Conservation (phyloP, 805 yeast genomes). For the Kockiozyma suomiensis region DNA sequence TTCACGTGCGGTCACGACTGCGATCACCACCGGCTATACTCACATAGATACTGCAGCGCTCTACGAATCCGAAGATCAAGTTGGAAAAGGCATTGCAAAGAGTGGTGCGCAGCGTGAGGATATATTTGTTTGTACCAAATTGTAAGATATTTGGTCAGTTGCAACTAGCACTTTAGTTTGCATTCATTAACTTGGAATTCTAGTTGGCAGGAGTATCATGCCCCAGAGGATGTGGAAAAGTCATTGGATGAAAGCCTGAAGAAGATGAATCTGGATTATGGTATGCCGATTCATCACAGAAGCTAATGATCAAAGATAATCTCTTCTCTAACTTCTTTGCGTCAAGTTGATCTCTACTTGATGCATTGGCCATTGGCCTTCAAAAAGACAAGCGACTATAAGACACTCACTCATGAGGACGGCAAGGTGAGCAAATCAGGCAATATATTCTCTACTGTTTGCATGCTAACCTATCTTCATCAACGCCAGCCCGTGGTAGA, state of each 20-base stretch:
- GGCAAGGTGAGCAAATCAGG: too few species aligned
- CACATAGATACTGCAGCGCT: constrained; percentile 77
- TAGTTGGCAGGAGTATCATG: constrained; percentile 45
- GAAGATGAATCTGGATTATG: constrained; percentile 68
- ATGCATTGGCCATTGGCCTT: constrained; percentile 80
- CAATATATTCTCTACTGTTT: too few species aligned
- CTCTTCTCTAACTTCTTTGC: too few species aligned
- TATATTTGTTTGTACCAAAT: constrained; percentile 49
- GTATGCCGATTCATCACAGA: too few species aligned
- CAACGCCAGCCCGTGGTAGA: constrained; percentile 48
- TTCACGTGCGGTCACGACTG: constrained; percentile 54
- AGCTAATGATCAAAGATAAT: too few species aligned
- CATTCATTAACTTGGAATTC: too few species aligned
- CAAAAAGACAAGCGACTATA: constrained; percentile 41
- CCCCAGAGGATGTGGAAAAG: constrained; percentile 42
- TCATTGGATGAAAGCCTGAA: constrained; percentile 63
- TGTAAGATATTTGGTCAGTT: too few species aligned
- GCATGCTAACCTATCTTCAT: too few species aligned
- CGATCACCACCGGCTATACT: constrained; percentile 64
- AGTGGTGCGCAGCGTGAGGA: constrained; percentile 56
- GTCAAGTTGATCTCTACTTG: constrained; percentile 74
- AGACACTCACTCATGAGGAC: too few species aligned
- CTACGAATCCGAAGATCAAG: constrained; percentile 67
- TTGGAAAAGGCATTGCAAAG: constrained; percentile 56
- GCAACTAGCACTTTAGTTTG: too few species aligned